Conservation (phyloP, 176 grass and related monocot genomes). For the Juncus inflexus region DNA sequence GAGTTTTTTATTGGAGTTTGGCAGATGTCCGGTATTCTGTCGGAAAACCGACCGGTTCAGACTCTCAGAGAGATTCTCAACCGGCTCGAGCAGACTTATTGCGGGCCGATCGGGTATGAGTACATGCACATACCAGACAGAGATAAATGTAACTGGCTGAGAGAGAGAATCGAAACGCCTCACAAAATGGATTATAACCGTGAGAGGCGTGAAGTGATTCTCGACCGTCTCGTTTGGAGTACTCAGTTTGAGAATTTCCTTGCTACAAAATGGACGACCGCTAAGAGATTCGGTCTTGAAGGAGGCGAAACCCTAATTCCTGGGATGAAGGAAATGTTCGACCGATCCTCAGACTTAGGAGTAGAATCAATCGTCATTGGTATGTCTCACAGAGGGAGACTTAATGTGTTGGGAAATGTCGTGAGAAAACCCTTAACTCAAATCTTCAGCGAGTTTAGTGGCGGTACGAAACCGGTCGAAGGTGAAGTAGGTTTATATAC, state of each 20-base stretch:
- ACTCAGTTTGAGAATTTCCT: constrained; percentile 95
- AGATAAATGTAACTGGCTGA: constrained; percentile 91
- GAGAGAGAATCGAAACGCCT: constrained; percentile 71
- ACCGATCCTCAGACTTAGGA: constrained; percentile 59
- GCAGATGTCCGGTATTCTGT: constrained; percentile 80
- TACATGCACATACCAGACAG: constrained; percentile 95
- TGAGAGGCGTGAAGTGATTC: constrained; percentile 69
- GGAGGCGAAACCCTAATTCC: constrained; percentile 88
- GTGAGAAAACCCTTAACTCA: constrained; percentile 82
- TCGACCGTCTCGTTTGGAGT: constrained; percentile 94
- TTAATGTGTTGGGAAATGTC: constrained; percentile 89
- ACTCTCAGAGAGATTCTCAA: constrained; percentile 76
- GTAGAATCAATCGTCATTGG: constrained; percentile 92
- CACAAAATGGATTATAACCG: constrained; percentile 39
- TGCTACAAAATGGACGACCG: constrained; percentile 88
- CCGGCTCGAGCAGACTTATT: constrained; percentile 87
- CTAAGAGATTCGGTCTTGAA: constrained; percentile 88
- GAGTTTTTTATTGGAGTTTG: constrained; percentile 96
- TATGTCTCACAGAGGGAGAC: constrained; percentile 92
- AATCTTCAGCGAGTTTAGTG: constrained; percentile 95
- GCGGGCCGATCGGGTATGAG: constrained; percentile 74
- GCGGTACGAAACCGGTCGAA: constrained; percentile 80
- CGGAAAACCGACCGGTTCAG: constrained; percentile 79
- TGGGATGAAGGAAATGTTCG: constrained; percentile 98
- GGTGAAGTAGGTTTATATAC: constrained; percentile 83